Percentiles rank a stretch among this genome's conserved stretches.
Evolutionary conservation across 768 basidiomycete genomes (phyloP).

Genomic region (Suillus lakei): DNA sequence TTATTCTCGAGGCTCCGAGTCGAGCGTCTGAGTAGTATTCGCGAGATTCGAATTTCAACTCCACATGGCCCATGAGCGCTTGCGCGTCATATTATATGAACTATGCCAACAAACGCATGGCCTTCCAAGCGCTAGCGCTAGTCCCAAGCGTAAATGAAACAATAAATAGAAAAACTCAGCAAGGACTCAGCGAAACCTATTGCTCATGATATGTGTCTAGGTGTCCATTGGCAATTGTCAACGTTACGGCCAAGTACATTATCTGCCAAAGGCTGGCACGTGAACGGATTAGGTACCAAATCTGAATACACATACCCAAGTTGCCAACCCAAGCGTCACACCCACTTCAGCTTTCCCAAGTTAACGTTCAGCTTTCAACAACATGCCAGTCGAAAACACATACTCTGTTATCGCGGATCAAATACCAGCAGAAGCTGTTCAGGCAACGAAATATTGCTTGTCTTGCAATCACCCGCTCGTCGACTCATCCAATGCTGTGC

Average conservation of each 20-base stretch:
- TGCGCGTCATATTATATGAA: neutral
- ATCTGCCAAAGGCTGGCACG: neutral
- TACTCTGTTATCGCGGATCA: neutral
- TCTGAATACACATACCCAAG: neutral
- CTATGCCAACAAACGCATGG: neutral
- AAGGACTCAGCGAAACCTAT: neutral
- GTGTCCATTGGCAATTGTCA: neutral
- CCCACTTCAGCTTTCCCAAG: neutral
- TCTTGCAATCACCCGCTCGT: constrained; percentile 38
- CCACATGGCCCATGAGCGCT: neutral
- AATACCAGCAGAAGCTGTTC: constrained; percentile 14
- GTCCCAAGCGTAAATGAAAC: neutral
- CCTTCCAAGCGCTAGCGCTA: neutral
- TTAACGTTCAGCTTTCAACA: neutral
- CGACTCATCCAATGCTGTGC: constrained; percentile 31
- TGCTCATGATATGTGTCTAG: neutral
- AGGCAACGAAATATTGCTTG: constrained; percentile 37
- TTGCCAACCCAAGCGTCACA: neutral
- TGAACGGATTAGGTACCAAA: neutral
- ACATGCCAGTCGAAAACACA: constrained; percentile 4
- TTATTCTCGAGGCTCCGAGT: neutral
- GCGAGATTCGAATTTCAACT: neutral
- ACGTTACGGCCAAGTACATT: neutral
- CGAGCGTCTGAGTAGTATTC: neutral
- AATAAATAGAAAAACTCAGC: neutral